Conservation (phyloP, 306 rosid genomes). For the Carpinus viminea region DNA sequence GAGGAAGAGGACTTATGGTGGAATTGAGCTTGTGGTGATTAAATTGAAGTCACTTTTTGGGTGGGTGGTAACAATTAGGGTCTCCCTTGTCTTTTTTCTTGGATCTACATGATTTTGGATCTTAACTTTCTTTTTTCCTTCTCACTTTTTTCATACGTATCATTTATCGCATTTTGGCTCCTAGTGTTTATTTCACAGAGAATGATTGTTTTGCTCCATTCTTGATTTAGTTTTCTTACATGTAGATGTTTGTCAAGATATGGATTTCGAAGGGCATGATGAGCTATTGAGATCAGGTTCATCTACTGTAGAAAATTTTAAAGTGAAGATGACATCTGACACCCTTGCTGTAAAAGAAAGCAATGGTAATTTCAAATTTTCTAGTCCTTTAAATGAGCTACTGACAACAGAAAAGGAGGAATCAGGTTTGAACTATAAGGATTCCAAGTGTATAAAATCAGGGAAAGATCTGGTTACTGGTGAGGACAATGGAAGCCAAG, state of each 20-base stretch:
- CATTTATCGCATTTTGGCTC: conserved; percentile 1
- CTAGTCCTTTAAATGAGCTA: conserved; percentile 30
- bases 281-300: conserved; percentile 41
- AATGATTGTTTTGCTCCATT: conserved; percentile 12
- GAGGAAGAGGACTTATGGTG: background rate
- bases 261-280: conserved; percentile 42
- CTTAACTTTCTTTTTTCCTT: background rate
- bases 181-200: conserved; percentile 15
- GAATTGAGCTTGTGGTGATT: background rate
- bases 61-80: background rate
- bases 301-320: conserved; percentile 36
- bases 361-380: conserved; percentile 22
- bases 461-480: conserved; percentile 27
- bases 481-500: conserved; percentile 27
- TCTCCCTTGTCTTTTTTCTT: background rate
- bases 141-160: background rate
- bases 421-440: conserved; percentile 21
- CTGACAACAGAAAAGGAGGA: conserved; percentile 38
- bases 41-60: background rate
- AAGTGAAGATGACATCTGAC: conserved; percentile 27
- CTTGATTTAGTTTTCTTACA: conserved; percentile 32
- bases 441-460: conserved; percentile 34
- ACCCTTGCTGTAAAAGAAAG: conserved; percentile 29
- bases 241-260: conserved; percentile 51
- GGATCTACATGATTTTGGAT: background rate